These are phyloP conservation scores for Apiospora phragmitis DNA, from an alignment of 2,329 filamentous ascomycete genomes.

Conservation along the genomic window DNA sequence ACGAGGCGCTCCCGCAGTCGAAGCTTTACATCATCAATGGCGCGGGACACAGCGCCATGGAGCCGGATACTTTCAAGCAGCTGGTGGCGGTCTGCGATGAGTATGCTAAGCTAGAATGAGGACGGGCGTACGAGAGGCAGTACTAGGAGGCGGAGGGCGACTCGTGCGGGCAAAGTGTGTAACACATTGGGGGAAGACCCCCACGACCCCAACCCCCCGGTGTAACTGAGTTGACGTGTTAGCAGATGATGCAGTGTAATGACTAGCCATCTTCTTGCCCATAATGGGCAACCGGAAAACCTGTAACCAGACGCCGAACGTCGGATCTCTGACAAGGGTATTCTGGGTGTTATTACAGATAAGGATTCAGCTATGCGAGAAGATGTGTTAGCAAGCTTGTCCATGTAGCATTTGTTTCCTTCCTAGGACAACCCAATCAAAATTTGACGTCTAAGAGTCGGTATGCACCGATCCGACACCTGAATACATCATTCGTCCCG, in stretches of 20 bases:
- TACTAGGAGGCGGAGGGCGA: too few species aligned
- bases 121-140: neutral
- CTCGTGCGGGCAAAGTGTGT: too few species aligned
- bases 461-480: neutral
- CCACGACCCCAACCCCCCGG: too few species aligned
- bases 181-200: neutral
- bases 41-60: constrained; percentile 33
- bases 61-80: constrained; percentile 13
- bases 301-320: neutral
- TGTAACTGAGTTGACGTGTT: neutral
- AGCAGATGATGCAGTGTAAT: neutral
- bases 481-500: neutral
- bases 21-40: constrained; percentile 32
- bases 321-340: neutral
- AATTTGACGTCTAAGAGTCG: neutral
- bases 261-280: neutral
- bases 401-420: neutral
- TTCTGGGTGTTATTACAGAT: too few species aligned
- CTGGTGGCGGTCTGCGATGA: constrained; percentile 14
- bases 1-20: constrained; percentile 35
- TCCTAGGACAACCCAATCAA: neutral
- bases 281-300: neutral
- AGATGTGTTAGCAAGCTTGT: neutral
- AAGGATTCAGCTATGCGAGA: neutral
- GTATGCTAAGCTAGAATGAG: constrained; percentile 2